phyloP scores from a whole-genome alignment of 75 land plant genomes.

The Cupressus sempervirens region DNA sequence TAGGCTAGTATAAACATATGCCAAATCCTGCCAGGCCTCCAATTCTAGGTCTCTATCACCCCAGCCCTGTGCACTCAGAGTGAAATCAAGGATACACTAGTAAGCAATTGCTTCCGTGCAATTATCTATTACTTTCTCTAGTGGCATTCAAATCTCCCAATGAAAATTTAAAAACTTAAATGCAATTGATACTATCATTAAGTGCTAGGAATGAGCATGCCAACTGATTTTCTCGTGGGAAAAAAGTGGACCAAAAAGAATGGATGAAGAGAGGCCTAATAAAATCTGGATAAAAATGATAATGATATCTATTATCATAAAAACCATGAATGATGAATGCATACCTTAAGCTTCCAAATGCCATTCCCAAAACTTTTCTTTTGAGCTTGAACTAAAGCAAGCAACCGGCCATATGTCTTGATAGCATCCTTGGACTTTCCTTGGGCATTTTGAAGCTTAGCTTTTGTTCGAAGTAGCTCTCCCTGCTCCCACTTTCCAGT shows the following conservation, averaged over 20 bases:
- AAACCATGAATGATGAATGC: neutral
- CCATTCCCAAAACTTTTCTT: constrained; percentile 47
- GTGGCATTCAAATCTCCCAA: neutral
- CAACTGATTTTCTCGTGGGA: neutral
- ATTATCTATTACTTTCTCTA: neutral
- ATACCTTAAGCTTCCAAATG: constrained; percentile 39
- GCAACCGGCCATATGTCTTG: constrained; percentile 73
- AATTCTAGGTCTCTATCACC: constrained; percentile 53
- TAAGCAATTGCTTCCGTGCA: neutral
- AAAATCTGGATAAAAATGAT: neutral
- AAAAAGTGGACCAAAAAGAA: neutral
- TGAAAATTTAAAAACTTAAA: neutral
- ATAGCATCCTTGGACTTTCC: constrained; percentile 55
- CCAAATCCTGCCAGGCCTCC: constrained; percentile 92
- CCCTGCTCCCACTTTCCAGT: constrained; percentile 88
- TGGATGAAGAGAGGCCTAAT: neutral
- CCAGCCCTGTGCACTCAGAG: constrained; percentile 20
- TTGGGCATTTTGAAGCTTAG: constrained; percentile 74
- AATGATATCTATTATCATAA: neutral
- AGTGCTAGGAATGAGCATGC: neutral
- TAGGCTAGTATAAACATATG: constrained; percentile 59
- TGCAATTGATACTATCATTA: neutral
- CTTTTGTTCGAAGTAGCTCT: constrained; percentile 63
- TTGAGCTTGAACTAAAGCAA: constrained; percentile 78
- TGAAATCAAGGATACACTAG: neutral